Evolutionary conservation across 2,329 filamentous ascomycete species (phyloP).

Genomic region (Xenosphaeropsis pyriputrescens): DNA sequence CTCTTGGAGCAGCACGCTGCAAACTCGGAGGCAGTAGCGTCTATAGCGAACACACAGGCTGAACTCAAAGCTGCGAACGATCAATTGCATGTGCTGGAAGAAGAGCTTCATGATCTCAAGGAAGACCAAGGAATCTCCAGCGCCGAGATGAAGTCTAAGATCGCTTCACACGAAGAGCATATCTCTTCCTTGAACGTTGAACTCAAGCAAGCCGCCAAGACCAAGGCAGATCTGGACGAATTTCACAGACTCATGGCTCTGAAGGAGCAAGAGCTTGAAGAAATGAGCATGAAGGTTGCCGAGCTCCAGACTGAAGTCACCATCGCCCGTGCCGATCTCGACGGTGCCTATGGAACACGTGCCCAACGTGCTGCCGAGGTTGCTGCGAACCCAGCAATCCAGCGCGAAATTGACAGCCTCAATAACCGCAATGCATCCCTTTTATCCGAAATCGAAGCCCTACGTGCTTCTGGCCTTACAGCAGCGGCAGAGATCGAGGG

Average conservation of each 20-base stretch:
- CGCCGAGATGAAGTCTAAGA: slow-evolving; percentile 14
- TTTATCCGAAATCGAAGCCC: slow-evolving; percentile 27
- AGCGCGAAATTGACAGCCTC: slow-evolving; percentile 43
- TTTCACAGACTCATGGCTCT: slow-evolving; percentile 16
- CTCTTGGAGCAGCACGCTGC: not conserved
- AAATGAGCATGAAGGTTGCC: slow-evolving; percentile 48
- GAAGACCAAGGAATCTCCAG: slow-evolving; percentile 13
- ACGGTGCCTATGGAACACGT: slow-evolving; percentile 79
- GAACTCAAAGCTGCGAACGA: slow-evolving; percentile 14
- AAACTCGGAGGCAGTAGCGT: not conserved
- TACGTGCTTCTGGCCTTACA: slow-evolving; percentile 9
- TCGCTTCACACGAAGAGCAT: slow-evolving; percentile 12
- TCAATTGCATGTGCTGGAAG: slow-evolving; percentile 15
- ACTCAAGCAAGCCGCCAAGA: slow-evolving; percentile 11
- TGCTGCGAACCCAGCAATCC: slow-evolving; percentile 38
- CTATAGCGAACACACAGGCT: slow-evolving; percentile 1
- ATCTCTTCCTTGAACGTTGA: slow-evolving; percentile 10
- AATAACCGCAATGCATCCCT: slow-evolving; percentile 29
- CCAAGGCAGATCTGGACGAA: slow-evolving; percentile 6
- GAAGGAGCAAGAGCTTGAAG: slow-evolving; percentile 32
- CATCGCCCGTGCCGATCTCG: slow-evolving; percentile 81
- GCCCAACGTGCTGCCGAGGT: slow-evolving; percentile 54
- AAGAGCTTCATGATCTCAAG: slow-evolving; percentile 14
- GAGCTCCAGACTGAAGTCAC: slow-evolving; percentile 66
- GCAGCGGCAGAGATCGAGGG: slow-evolving; percentile 14